phyloP scores from a whole-genome alignment of 2,329 filamentous ascomycete species.

The Lithohypha guttulata region DNA sequence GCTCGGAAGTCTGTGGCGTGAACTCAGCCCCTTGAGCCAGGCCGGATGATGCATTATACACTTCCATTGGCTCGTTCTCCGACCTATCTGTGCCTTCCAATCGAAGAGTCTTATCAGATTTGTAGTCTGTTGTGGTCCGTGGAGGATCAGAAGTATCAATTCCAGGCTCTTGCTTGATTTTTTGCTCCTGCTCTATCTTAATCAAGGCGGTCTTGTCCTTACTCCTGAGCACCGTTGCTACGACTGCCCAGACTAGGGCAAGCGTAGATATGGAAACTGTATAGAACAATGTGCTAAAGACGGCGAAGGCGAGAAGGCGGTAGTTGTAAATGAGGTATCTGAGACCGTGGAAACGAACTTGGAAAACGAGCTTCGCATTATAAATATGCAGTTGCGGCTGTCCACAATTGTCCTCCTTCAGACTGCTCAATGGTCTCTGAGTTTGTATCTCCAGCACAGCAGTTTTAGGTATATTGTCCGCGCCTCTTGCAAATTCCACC shows the following conservation, averaged over 20 bases:
- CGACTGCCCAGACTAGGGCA: conserved; percentile 50
- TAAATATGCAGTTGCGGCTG: conserved; percentile 58
- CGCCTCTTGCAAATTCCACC: conserved; percentile 51
- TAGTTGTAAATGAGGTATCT: conserved; percentile 78
- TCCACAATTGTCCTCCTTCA: background rate
- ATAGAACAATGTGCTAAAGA: conserved; percentile 69
- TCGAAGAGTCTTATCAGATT: conserved; percentile 13
- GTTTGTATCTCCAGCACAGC: conserved; percentile 60
- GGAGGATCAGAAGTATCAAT: conserved; percentile 6
- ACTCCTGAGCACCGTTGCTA: conserved; percentile 28
- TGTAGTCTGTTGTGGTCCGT: conserved; percentile 5
- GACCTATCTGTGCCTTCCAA: conserved; percentile 15
- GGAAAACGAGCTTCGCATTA: conserved; percentile 54
- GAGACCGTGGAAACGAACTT: conserved; percentile 64
- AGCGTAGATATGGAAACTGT: conserved; percentile 58
- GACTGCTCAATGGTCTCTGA: conserved; percentile 37
- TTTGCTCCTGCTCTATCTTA: background rate
- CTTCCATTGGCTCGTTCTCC: conserved; percentile 32
- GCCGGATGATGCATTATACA: conserved; percentile 39
- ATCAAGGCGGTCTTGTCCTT: background rate
- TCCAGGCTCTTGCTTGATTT: conserved; percentile 7
- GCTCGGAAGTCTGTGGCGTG: conserved; percentile 4
- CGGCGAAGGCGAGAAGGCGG: conserved; percentile 55
- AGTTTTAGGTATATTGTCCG: conserved; percentile 42
- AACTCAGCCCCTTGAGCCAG: conserved; percentile 27